phyloP scores from a whole-genome alignment of 2,329 filamentous ascomycete genomes.

The Aspergillus fructus region DNA sequence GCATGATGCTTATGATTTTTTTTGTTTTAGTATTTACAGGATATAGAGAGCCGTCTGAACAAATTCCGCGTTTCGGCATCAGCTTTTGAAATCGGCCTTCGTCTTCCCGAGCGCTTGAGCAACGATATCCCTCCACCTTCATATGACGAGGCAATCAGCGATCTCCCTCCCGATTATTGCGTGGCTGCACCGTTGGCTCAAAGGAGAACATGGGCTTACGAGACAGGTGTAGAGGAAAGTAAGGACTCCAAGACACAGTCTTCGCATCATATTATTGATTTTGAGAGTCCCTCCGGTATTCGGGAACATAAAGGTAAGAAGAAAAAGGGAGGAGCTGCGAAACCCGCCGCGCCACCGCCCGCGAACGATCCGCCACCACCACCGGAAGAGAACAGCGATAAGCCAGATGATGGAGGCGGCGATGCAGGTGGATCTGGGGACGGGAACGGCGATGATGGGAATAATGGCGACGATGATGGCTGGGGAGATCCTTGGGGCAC shows the following conservation, averaged over 20 bases:
- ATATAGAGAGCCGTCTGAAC: slow-evolving; percentile 1
- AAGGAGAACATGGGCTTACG: slow-evolving; percentile 15
- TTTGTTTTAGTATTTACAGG: neutral
- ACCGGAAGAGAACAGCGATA: slow-evolving; percentile 21
- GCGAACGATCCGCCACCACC: slow-evolving; percentile 11
- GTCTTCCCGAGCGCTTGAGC: slow-evolving; percentile 14
- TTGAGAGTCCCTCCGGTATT: slow-evolving; percentile 22
- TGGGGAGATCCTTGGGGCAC: slow-evolving; percentile 41
- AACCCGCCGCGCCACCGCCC: slow-evolving; percentile 12
- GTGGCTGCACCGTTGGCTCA: slow-evolving; percentile 28
- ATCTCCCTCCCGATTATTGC: slow-evolving; percentile 37
- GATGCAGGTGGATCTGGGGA: slow-evolving; percentile 39
- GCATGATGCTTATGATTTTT: neutral
- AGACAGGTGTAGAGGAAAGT: slow-evolving; percentile 8
- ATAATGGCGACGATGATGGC: slow-evolving; percentile 39
- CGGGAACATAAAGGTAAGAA: slow-evolving; percentile 31
- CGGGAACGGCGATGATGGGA: slow-evolving; percentile 34
- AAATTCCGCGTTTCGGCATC: neutral
- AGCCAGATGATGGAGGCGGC: slow-evolving; percentile 24
- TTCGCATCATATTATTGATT: slow-evolving; percentile 24
- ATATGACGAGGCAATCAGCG: slow-evolving; percentile 32
- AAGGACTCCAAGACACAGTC: slow-evolving; percentile 8
- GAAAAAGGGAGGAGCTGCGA: slow-evolving; percentile 24
- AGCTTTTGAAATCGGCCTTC: slow-evolving; percentile 15
- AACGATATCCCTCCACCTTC: slow-evolving; percentile 30